These are phyloP conservation scores for Tuber magnatum DNA, from an alignment of 495 filamentous ascomycete genomes.

Conservation along the genomic window DNA sequence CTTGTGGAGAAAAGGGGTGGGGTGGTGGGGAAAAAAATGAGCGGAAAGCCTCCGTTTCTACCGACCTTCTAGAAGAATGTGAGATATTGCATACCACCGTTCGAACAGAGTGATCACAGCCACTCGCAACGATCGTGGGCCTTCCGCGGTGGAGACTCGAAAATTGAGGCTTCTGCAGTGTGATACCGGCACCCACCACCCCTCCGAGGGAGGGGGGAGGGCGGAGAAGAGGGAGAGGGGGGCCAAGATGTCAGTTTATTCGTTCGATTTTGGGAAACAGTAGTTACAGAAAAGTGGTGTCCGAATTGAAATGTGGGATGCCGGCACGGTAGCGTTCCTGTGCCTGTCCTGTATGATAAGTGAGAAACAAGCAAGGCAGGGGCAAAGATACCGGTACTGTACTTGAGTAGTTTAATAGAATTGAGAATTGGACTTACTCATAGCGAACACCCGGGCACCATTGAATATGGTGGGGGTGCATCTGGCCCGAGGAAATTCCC, in stretches of 20 bases:
- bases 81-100: background rate
- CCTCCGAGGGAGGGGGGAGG: background rate
- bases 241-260: background rate
- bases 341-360: background rate
- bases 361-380: background rate
- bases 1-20: background rate
- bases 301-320: background rate
- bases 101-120: background rate
- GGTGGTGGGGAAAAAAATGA: background rate
- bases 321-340: background rate
- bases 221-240: background rate
- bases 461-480: background rate
- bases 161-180: conserved; percentile 4
- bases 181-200: background rate
- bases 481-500: background rate
- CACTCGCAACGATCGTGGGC: background rate
- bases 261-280: background rate
- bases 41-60: background rate
- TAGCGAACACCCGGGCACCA: background rate
- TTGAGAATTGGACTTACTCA: conserved; percentile 4
- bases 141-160: background rate
- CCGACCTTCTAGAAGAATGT: background rate
- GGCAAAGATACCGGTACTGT: background rate
- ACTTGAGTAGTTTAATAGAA: background rate
- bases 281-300: background rate